These are phyloP conservation scores for Amoeboaphelidium protococcarum DNA, from an alignment of 371 early-diverging fungal species.

Conservation along the genomic window DNA sequence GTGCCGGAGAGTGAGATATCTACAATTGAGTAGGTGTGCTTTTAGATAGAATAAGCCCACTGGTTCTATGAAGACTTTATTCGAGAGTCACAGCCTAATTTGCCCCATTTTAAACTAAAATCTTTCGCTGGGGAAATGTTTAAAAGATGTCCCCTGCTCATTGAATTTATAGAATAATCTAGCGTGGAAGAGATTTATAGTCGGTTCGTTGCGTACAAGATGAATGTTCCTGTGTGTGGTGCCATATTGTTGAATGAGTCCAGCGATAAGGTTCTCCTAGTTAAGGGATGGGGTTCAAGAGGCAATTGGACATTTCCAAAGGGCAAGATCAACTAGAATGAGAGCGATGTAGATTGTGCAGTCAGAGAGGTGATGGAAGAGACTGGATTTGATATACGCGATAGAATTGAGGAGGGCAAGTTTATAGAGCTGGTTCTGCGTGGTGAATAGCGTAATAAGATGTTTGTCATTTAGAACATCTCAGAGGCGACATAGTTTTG, in stretches of 20 bases:
- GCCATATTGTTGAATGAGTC: conserved; percentile 72
- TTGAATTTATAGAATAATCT: conserved; percentile 58
- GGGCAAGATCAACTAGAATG: conserved; percentile 96
- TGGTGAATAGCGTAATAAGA: conserved; percentile 51
- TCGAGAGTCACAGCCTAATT: conserved; percentile 40
- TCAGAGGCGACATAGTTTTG: conserved; percentile 53
- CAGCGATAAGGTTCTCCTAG: conserved; percentile 61
- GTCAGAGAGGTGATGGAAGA: conserved; percentile 91
- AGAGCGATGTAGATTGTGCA: conserved; percentile 72
- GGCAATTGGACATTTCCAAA: conserved; percentile 92
- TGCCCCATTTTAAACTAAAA: conserved; percentile 53
- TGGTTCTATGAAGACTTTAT: conserved; percentile 99
- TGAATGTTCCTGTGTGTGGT: conserved; percentile 94
- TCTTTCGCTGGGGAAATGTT: conserved; percentile 49
- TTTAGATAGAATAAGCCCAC: conserved; percentile 97
- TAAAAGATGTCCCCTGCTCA: conserved; percentile 63
- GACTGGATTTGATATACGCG: conserved; percentile 68
- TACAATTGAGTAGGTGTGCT: conserved; percentile 77
- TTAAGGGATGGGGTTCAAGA: conserved; percentile 64
- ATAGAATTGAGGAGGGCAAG: conserved; percentile 23
- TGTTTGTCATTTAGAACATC: conserved; percentile 77
- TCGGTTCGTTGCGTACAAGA: conserved; percentile 85
- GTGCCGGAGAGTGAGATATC: conserved; percentile 73
- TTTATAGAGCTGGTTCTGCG: conserved; percentile 51
- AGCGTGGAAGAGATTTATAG: conserved; percentile 40